phyloP scores from a whole-genome alignment of 2,329 filamentous ascomycete genomes.

The Aspergillus calidoustus region DNA sequence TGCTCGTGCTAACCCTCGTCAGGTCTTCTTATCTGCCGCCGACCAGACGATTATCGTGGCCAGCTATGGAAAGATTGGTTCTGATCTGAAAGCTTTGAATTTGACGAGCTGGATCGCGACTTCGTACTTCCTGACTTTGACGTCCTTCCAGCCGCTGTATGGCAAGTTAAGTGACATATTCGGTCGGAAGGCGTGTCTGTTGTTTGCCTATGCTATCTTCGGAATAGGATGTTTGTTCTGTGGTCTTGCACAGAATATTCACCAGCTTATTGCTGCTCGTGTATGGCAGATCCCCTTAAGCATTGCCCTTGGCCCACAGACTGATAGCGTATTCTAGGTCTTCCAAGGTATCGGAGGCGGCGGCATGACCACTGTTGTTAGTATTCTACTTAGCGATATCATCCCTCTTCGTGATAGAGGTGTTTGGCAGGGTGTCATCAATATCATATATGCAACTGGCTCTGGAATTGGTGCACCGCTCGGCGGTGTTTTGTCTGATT shows the following conservation, averaged over 20 bases:
- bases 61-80: constrained; percentile 79
- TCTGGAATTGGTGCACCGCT: constrained; percentile 71
- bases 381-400: constrained; percentile 72
- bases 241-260: constrained; percentile 66
- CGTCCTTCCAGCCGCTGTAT: constrained; percentile 72
- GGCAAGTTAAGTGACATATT: constrained; percentile 66
- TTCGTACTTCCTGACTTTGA: constrained; percentile 72
- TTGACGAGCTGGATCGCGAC: constrained; percentile 77
- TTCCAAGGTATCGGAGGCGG: constrained; percentile 70
- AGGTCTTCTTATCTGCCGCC: constrained; percentile 73
- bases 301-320: too few species aligned
- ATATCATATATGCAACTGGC: constrained; percentile 73
- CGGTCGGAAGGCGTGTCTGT: constrained; percentile 58
- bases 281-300: constrained; percentile 32
- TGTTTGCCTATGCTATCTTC: constrained; percentile 59
- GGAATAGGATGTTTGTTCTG: constrained; percentile 54
- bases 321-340: constrained; percentile 40
- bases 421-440: constrained; percentile 75
- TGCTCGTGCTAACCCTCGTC: constrained; percentile 21
- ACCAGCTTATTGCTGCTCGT: constrained; percentile 68
- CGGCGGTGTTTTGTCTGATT: constrained; percentile 71
- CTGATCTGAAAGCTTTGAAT: constrained; percentile 73
- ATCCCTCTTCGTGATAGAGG: constrained; percentile 71
- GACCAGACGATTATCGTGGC: constrained; percentile 79
- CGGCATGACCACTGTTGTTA: constrained; percentile 72